These are phyloP conservation scores for Aspergillus sclerotioniger DNA, from an alignment of 495 filamentous ascomycete species.

Conservation along the genomic window DNA sequence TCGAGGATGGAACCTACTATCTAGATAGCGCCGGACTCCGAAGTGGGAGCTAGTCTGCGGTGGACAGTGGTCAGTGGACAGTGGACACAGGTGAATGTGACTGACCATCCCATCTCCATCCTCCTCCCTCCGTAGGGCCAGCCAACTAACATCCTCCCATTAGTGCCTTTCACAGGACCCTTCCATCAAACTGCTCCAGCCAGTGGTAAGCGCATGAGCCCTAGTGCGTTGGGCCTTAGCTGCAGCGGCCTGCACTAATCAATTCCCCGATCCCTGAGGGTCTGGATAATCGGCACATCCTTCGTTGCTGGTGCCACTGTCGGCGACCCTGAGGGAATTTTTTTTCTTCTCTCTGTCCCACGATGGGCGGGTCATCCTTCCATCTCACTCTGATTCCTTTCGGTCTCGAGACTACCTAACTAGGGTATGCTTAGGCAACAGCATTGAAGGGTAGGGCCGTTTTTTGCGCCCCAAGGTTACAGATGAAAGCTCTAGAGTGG, in stretches of 20 bases:
- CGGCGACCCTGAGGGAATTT: background rate
- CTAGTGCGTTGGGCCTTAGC: background rate
- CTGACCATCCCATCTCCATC: too few relatives aligned
- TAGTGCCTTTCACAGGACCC: background rate
- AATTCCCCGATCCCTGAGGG: background rate
- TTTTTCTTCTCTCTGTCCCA: background rate
- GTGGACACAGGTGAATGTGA: too few relatives aligned
- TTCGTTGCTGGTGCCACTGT: background rate
- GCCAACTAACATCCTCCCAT: too few relatives aligned
- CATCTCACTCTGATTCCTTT: background rate
- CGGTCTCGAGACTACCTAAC: background rate
- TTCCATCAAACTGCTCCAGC: background rate
- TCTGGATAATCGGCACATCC: background rate
- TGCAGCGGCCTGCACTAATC: background rate
- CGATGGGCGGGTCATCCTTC: background rate
- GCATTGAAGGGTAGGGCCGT: background rate
- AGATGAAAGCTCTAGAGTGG: too few relatives aligned
- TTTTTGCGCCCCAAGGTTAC: background rate
- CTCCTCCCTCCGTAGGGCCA: too few relatives aligned
- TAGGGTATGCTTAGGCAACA: background rate
- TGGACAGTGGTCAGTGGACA: too few relatives aligned
- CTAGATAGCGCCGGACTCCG: too few relatives aligned
- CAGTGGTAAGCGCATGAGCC: background rate
- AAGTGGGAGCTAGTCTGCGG: too few relatives aligned
- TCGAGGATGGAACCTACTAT: too few relatives aligned